These are phyloP conservation scores for Hansenula anomala DNA, from an alignment of 1,139 yeast species.

Conservation along the genomic window DNA sequence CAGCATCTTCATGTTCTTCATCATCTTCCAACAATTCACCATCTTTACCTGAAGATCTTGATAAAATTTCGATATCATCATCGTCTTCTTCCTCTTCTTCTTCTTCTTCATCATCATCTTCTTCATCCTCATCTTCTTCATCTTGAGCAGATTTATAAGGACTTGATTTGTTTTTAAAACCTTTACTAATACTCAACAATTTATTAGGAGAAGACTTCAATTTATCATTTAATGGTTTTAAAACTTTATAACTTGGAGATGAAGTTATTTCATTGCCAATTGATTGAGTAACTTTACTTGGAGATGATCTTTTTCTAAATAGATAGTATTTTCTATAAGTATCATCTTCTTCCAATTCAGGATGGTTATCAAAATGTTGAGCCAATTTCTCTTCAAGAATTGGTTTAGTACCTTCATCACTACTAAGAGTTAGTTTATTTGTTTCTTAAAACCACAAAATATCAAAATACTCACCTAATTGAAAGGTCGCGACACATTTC, in stretches of 20 bases:
- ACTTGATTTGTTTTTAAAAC: constrained; percentile 18
- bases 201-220: constrained; percentile 18
- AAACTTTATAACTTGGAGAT: constrained; percentile 5
- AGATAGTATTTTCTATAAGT: constrained; percentile 21
- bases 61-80: constrained; percentile 3
- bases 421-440: constrained; percentile 12
- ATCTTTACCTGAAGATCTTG: constrained; percentile 1
- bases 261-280: constrained; percentile 6
- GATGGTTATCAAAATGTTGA: constrained; percentile 23
- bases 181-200: constrained; percentile 13
- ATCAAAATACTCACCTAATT: constrained; percentile 25
- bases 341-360: constrained; percentile 23
- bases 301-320: constrained; percentile 22
- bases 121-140: constrained; percentile 9
- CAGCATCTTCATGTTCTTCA: constrained; percentile 8
- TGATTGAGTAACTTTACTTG: constrained; percentile 16
- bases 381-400: constrained; percentile 23
- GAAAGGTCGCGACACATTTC: constrained; percentile 29
- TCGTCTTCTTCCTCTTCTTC: constrained; percentile 13
- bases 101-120: constrained; percentile 9
- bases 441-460: too few relatives aligned
- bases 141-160: constrained; percentile 12
- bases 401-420: constrained; percentile 24
- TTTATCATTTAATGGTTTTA: constrained; percentile 9
- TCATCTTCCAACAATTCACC: background rate